phyloP scores from a whole-genome alignment of 257 asterid species.

The Sherardia arvensis region DNA sequence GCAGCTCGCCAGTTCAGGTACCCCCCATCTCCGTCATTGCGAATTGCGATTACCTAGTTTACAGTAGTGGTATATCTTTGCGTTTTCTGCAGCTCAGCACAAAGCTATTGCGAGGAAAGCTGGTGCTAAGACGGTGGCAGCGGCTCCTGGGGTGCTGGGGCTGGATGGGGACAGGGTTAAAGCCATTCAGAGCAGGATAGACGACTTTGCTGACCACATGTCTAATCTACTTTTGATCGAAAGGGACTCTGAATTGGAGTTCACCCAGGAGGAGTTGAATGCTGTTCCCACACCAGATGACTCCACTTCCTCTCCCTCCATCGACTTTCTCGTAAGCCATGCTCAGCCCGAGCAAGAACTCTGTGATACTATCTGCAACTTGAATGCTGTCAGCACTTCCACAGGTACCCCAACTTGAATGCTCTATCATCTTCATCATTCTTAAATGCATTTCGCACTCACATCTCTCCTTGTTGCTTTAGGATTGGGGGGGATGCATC shows the following conservation, averaged over 20 bases:
- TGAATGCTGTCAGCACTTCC: constrained; percentile 80
- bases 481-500: constrained; percentile 98
- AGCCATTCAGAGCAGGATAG: constrained; percentile 63
- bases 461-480: constrained; percentile 17
- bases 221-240: constrained; percentile 71
- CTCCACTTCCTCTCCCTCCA: constrained; percentile 32
- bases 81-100: constrained; percentile 65
- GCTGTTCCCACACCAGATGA: constrained; percentile 80
- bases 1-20: constrained; percentile 82
- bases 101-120: constrained; percentile 78
- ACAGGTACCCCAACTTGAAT: constrained; percentile 48
- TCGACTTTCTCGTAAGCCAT: constrained; percentile 86
- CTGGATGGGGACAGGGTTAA: constrained; percentile 58
- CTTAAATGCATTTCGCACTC: background rate
- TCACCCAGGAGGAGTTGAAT: constrained; percentile 85
- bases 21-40: too few relatives aligned
- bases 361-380: constrained; percentile 92
- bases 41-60: too few relatives aligned
- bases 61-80: too few relatives aligned
- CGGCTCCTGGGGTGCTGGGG: constrained; percentile 48
- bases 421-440: background rate
- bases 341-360: constrained; percentile 86
- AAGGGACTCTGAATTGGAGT: constrained; percentile 86
- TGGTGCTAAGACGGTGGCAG: constrained; percentile 29
- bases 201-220: constrained; percentile 59